phyloP scores from a whole-genome alignment of 2,329 filamentous ascomycete genomes.

The Nemania diffusa region DNA sequence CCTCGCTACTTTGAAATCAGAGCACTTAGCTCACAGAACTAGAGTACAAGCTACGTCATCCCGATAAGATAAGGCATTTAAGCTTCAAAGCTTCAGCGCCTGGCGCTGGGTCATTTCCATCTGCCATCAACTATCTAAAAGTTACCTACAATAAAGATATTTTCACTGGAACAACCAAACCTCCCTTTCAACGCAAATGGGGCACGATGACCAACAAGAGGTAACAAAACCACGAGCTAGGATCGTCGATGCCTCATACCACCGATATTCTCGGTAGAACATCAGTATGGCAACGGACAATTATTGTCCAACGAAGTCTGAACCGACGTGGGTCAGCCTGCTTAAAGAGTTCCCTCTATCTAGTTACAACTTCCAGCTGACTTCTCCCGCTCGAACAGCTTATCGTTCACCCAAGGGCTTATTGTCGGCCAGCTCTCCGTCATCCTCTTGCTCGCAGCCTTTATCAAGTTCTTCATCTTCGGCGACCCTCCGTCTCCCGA shows the following conservation, averaged over 20 bases:
- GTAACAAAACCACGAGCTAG: slow-evolving; percentile 10
- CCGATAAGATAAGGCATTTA: slow-evolving; percentile 46
- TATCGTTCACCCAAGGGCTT: slow-evolving; percentile 94
- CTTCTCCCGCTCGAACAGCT: slow-evolving; percentile 56
- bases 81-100: slow-evolving; percentile 17
- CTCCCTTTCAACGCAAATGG: slow-evolving; percentile 16
- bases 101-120: not conserved
- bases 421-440: slow-evolving; percentile 93
- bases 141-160: not conserved
- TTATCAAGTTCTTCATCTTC: slow-evolving; percentile 99
- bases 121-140: not conserved
- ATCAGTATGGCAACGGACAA: slow-evolving; percentile 44
- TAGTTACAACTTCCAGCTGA: slow-evolving; percentile 31
- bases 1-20: slow-evolving; percentile 32
- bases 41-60: slow-evolving; percentile 35
- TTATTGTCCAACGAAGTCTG: slow-evolving; percentile 49
- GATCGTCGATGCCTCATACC: slow-evolving; percentile 29
- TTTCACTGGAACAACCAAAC: not conserved
- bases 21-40: not conserved
- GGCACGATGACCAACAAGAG: slow-evolving; percentile 18
- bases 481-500: slow-evolving; percentile 90
- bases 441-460: slow-evolving; percentile 87
- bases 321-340: slow-evolving; percentile 47
- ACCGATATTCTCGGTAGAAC: not conserved
- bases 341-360: slow-evolving; percentile 7